phyloP scores from a whole-genome alignment of 2,329 filamentous ascomycete genomes.

The Epichloe bromicola region DNA sequence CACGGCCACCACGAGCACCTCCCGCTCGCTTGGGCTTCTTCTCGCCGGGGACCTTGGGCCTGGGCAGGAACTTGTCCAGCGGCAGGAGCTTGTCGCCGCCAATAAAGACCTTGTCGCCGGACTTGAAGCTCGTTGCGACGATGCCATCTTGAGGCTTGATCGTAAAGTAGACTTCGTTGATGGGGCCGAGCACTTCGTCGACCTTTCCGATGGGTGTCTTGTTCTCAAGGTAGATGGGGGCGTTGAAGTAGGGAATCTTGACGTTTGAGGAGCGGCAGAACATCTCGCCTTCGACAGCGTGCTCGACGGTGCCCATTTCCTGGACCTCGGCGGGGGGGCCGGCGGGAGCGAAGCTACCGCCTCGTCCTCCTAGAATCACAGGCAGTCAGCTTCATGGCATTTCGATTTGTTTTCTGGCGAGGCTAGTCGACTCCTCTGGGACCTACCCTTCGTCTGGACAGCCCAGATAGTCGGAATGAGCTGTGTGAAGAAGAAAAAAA shows the following conservation, averaged over 20 bases:
- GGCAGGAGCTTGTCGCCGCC: slow-evolving; percentile 88
- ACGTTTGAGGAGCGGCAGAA: slow-evolving; percentile 90
- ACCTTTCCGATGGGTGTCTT: slow-evolving; percentile 95
- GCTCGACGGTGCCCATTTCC: slow-evolving; percentile 89
- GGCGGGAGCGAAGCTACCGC: slow-evolving; percentile 8
- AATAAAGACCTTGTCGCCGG: slow-evolving; percentile 95
- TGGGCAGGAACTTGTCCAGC: slow-evolving; percentile 90
- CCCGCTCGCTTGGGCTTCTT: slow-evolving; percentile 49
- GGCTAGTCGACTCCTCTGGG: too few species aligned
- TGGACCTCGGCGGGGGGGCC: slow-evolving; percentile 11
- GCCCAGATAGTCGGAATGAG: too few species aligned
- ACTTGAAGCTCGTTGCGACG: slow-evolving; percentile 85
- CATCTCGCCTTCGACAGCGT: slow-evolving; percentile 95
- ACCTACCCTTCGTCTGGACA: too few species aligned
- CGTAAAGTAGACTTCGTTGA: slow-evolving; percentile 98
- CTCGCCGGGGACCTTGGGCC: slow-evolving; percentile 67
- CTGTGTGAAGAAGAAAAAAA: background rate
- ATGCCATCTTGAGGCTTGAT: slow-evolving; percentile 96
- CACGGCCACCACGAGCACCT: slow-evolving; percentile 22
- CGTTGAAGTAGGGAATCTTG: slow-evolving; percentile 98
- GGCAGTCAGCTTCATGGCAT: too few species aligned
- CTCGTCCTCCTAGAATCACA: slow-evolving; percentile 9
- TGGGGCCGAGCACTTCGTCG: slow-evolving; percentile 92
- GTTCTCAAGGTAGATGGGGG: slow-evolving; percentile 97
- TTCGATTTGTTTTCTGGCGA: background rate